Evolutionary conservation across 805 yeast species (phyloP), one percentile per base, ranked within the genome.

Genomic region (Yamadazyma laniorum): DNA sequence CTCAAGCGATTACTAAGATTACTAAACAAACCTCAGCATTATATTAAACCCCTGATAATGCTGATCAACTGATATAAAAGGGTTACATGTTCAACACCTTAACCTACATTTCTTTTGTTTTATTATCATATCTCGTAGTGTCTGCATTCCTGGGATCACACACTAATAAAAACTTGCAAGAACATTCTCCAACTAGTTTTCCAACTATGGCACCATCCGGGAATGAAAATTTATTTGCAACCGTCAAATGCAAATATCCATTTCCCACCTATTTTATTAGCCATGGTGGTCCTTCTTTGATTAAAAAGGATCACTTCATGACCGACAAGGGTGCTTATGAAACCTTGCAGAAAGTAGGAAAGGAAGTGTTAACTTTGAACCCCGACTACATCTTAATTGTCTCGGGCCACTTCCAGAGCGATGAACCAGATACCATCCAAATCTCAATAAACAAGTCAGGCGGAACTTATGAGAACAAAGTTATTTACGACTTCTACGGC

Each of bases 251-350:
- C 17, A 40, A 38, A 15, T 37, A 42, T 6, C 70, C 70, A 12
- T 59, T 58, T 14, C 91, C 93, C 5, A 74, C 79, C 1, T 82
- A 63, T 54, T 86, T 85, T 57, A 54, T 84, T 29, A 79, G 87
- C n/a, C 95, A 85, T 60, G 95, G 95, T 6, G 93, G 90, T 0
- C 95, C 95, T 6, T 79, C 85, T 1, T 83, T 85, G 56, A 75
- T 84, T 68, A 80, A 82, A 49, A 49, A 50, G 25, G 59, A 67
- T n/a, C 72, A 65, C 34, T 65, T 59, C 16, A 60, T 65, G 33
- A 78, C 78, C 14, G 76, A 82, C 25, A 70, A 75, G 40, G 86
- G 86, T 4, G 90, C 91, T 0, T 82, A 74, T 66, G 63, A 67
- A 17, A 63, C 62, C 4, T 67, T 80, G 5, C 59, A 67, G 32